phyloP scores from a whole-genome alignment of 768 basidiomycete genomes.

The Xerocomellus amylosporus region DNA sequence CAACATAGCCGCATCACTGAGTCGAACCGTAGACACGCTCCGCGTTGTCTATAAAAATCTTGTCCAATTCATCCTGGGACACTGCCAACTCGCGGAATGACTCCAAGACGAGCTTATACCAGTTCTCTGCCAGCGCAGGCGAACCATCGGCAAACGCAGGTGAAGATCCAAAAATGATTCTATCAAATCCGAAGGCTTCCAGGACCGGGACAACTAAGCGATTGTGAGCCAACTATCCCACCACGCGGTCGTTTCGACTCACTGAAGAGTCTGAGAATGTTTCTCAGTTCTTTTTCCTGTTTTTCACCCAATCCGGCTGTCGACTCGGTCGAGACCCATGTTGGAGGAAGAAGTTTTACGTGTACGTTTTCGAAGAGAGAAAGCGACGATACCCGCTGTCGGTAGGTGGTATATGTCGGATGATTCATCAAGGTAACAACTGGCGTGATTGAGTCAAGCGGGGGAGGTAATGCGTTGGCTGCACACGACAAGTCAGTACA shows the following conservation, averaged over 20 bases:
- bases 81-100: constrained; percentile 75
- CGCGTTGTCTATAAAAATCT: constrained; percentile 62
- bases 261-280: constrained; percentile 85
- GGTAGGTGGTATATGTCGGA: constrained; percentile 69
- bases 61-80: constrained; percentile 74
- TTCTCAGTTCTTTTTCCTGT: constrained; percentile 43
- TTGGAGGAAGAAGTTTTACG: constrained; percentile 75
- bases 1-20: constrained; percentile 8
- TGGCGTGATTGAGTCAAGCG: constrained; percentile 65
- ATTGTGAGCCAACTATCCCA: neutral
- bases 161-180: constrained; percentile 81
- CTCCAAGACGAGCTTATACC: constrained; percentile 81
- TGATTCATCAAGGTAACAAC: constrained; percentile 80
- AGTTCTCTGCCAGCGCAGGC: constrained; percentile 55
- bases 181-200: constrained; percentile 81
- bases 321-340: constrained; percentile 60
- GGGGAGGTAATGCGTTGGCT: constrained; percentile 83
- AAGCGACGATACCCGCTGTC: constrained; percentile 65
- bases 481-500: constrained; percentile 8
- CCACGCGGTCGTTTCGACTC: constrained; percentile 32
- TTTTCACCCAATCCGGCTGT: constrained; percentile 31
- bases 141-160: constrained; percentile 51
- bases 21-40: constrained; percentile 37
- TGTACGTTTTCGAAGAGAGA: constrained; percentile 71
- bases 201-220: constrained; percentile 70